Percentiles rank a stretch among this genome's conserved stretches.
Evolutionary conservation across 192 early-diverging fungal genomes (phyloP).

Genomic region (Borealophlyctis nickersoniae): DNA sequence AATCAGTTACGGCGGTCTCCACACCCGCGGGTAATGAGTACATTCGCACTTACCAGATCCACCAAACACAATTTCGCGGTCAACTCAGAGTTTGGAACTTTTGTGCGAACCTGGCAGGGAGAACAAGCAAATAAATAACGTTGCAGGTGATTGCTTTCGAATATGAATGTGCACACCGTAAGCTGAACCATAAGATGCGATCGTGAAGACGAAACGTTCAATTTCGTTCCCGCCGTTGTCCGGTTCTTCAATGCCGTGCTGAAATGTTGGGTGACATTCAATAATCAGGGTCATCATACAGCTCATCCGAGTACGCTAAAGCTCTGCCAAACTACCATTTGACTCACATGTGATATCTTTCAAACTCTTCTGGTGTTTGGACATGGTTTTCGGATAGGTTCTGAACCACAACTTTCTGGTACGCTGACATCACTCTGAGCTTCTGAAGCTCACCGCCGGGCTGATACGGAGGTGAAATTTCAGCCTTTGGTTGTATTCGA

Average conservation of each 20-base stretch:
- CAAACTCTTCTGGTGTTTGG: slow-evolving; percentile 12
- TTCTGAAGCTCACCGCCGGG: slow-evolving; percentile 16
- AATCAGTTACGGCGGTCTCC: too few relatives aligned
- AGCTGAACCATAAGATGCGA: slow-evolving; percentile 32
- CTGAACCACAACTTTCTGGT: slow-evolving; percentile 15
- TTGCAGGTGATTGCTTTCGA: too few relatives aligned
- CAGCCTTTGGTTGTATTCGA: too few relatives aligned
- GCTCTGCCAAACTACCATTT: background rate
- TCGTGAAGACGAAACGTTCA: slow-evolving; percentile 23
- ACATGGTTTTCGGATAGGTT: slow-evolving; percentile 16
- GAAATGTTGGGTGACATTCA: too few relatives aligned
- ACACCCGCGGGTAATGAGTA: background rate
- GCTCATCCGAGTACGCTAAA: background rate
- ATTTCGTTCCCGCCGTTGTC: slow-evolving; percentile 24
- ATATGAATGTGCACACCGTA: background rate
- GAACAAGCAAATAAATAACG: too few relatives aligned
- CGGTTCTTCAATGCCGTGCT: slow-evolving; percentile 13
- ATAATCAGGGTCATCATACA: too few relatives aligned
- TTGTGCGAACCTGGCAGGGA: background rate
- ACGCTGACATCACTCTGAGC: slow-evolving; percentile 25
- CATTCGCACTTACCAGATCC: slow-evolving; percentile 13
- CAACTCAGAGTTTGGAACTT: background rate
- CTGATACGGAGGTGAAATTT: too few relatives aligned
- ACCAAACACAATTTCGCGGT: slow-evolving; percentile 24
- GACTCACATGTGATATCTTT: slow-evolving; percentile 14